phyloP scores from a whole-genome alignment of 129 eudicot species.

The Smallanthus sonchifolius region DNA sequence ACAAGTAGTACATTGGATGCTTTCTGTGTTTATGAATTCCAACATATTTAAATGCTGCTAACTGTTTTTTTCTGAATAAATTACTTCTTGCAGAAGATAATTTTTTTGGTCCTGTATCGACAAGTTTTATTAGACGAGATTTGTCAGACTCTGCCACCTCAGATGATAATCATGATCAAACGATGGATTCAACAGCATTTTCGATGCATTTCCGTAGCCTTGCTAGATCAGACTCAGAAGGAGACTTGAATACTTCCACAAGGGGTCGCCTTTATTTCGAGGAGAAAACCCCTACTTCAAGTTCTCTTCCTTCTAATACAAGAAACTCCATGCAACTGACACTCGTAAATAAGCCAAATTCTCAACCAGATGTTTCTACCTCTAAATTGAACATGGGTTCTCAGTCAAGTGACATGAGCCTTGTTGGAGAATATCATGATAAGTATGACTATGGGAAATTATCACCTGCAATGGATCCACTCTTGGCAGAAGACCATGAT shows the following conservation, averaged over 20 bases:
- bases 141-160: slow-evolving; percentile 61
- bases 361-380: slow-evolving; percentile 27
- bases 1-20: slow-evolving; percentile 8
- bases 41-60: neutral
- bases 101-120: slow-evolving; percentile 88
- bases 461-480: slow-evolving; percentile 57
- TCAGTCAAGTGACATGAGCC: slow-evolving; percentile 78
- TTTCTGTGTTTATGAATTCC: neutral
- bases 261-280: slow-evolving; percentile 55
- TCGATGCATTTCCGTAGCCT: slow-evolving; percentile 88
- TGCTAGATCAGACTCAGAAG: slow-evolving; percentile 74
- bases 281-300: slow-evolving; percentile 66
- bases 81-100: slow-evolving; percentile 63
- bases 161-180: slow-evolving; percentile 68
- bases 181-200: slow-evolving; percentile 93
- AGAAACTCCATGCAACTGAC: slow-evolving; percentile 65
- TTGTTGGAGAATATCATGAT: slow-evolving; percentile 54
- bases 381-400: slow-evolving; percentile 35
- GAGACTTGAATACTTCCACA: slow-evolving; percentile 66
- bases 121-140: slow-evolving; percentile 60
- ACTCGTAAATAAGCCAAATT: slow-evolving; percentile 38
- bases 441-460: slow-evolving; percentile 67
- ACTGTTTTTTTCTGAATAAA: slow-evolving; percentile 2
- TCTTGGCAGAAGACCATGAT: slow-evolving; percentile 54
- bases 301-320: slow-evolving; percentile 22